Conservation (phyloP, 2,329 filamentous ascomycete species). For the Gnomoniopsis smithogilvyi region DNA sequence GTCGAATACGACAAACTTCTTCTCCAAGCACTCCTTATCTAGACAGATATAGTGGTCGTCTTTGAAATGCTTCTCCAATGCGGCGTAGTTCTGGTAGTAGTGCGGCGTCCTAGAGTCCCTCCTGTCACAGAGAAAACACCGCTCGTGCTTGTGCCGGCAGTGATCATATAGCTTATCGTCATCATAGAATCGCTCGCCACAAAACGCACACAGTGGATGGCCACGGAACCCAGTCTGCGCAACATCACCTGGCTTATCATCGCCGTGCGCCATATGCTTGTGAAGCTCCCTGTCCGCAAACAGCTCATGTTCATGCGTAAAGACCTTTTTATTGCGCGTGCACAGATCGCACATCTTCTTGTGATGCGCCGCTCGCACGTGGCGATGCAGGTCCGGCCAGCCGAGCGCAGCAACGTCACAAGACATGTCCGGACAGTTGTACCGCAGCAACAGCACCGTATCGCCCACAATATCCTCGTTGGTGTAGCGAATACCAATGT, state of each 20-base stretch:
- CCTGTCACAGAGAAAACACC: constrained; percentile 91
- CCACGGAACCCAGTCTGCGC: constrained; percentile 97
- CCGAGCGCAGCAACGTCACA: constrained; percentile 78
- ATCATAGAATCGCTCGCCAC: constrained; percentile 87
- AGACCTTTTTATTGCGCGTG: constrained; percentile 92
- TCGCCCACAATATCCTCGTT: constrained; percentile 88
- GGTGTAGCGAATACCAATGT: constrained; percentile 88
- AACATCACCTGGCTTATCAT: constrained; percentile 82
- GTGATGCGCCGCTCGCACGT: constrained; percentile 78
- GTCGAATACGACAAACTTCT: constrained; percentile 97
- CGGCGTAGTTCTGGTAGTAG: constrained; percentile 87
- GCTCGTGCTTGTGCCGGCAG: constrained; percentile 89
- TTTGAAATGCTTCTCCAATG: constrained; percentile 81
- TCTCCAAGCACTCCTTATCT: constrained; percentile 86
- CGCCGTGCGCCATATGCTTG: constrained; percentile 85
- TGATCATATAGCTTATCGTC: constrained; percentile 93
- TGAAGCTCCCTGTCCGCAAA: constrained; percentile 79
- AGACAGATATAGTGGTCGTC: constrained; percentile 83
- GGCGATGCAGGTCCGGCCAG: constrained; percentile 59
- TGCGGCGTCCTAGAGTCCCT: constrained; percentile 68
- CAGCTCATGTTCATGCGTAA: constrained; percentile 95
- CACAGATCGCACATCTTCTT: constrained; percentile 93
- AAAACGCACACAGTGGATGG: constrained; percentile 93
- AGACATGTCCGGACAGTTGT: constrained; percentile 85
- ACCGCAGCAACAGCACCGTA: constrained; percentile 80